A percentile compares a stretch with the other conserved stretches of the same genome.
phyloP scores from a whole-genome alignment of 2,329 filamentous ascomycete genomes.

The Aspergillus cejpii region DNA sequence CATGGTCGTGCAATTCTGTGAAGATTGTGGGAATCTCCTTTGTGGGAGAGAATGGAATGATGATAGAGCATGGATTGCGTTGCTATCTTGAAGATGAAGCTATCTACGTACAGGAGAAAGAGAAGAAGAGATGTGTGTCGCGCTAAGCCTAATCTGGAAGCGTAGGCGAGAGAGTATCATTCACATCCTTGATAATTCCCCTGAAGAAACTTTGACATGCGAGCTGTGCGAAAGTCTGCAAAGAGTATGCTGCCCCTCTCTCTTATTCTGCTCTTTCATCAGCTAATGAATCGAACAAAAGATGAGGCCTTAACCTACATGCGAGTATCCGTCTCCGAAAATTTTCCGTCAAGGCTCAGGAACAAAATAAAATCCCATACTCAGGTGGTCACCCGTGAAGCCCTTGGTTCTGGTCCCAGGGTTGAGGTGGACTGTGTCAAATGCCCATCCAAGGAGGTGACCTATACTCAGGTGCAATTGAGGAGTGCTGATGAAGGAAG shows the following conservation, averaged over 20 bases:
- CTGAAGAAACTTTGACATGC: slow-evolving; percentile 7
- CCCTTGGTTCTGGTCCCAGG: slow-evolving; percentile 1
- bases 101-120: too few species aligned
- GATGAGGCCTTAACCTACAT: slow-evolving; percentile 8
- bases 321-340: slow-evolving; percentile 9
- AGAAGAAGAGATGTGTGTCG: too few species aligned
- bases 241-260: slow-evolving; percentile 5
- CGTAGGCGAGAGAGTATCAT: too few species aligned
- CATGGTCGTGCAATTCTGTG: slow-evolving; percentile 16
- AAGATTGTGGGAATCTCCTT: slow-evolving; percentile 16
- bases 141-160: too few species aligned
- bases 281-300: neutral
- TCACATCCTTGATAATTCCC: too few species aligned
- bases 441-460: slow-evolving; percentile 16
- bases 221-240: slow-evolving; percentile 13
- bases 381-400: slow-evolving; percentile 3
- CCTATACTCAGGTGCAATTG: slow-evolving; percentile 49
- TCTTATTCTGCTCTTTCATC: neutral
- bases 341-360: slow-evolving; percentile 15
- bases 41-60: too few species aligned
- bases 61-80: too few species aligned
- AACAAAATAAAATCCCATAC: slow-evolving; percentile 11
- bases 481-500: slow-evolving; percentile 85
- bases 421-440: slow-evolving; percentile 15
- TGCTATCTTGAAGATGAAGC: too few species aligned